Conservation (phyloP, 441 rosid species). For the Mallotus repandus region DNA sequence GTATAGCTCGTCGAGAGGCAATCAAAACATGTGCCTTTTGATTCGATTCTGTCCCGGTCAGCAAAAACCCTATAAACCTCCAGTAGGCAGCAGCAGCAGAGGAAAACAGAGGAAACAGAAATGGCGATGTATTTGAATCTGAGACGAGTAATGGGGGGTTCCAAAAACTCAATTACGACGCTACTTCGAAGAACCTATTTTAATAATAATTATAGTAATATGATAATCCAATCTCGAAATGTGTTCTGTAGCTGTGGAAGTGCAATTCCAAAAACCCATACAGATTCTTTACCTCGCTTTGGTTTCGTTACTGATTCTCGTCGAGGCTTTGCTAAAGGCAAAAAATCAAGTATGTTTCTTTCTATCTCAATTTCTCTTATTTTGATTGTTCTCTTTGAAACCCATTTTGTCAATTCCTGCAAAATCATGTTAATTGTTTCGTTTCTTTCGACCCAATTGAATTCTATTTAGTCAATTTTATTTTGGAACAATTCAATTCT, state of each 20-base stretch:
- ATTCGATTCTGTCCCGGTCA: too few relatives aligned
- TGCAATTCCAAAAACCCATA: conserved; percentile 8
- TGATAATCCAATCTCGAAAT: conserved; percentile 32
- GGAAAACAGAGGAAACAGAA: not conserved
- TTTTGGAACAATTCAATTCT: too few relatives aligned
- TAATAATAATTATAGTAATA: not conserved
- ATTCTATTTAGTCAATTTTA: too few relatives aligned
- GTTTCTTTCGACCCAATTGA: too few relatives aligned
- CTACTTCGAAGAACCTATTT: conserved; percentile 33
- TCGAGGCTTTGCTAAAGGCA: conserved; percentile 80
- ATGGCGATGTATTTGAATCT: conserved; percentile 55
- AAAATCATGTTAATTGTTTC: too few relatives aligned
- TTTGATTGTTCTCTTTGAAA: too few relatives aligned
- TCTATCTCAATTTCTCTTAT: not conserved
- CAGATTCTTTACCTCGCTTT: conserved; percentile 19
- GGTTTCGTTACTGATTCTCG: conserved; percentile 41
- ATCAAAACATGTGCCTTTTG: too few relatives aligned
- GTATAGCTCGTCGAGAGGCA: too few relatives aligned
- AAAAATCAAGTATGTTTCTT: conserved; percentile 54
- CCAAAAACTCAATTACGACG: conserved; percentile 26
- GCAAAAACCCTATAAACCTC: not conserved
- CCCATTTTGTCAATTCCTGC: too few relatives aligned
- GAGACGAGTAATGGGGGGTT: conserved; percentile 45
- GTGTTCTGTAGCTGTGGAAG: conserved; percentile 10
- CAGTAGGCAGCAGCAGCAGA: not conserved